A percentile compares a stretch with the other conserved stretches of the same genome.
Evolutionary conservation across 192 early-diverging fungal species (phyloP).

Genomic region (Backusella luteola): DNA sequence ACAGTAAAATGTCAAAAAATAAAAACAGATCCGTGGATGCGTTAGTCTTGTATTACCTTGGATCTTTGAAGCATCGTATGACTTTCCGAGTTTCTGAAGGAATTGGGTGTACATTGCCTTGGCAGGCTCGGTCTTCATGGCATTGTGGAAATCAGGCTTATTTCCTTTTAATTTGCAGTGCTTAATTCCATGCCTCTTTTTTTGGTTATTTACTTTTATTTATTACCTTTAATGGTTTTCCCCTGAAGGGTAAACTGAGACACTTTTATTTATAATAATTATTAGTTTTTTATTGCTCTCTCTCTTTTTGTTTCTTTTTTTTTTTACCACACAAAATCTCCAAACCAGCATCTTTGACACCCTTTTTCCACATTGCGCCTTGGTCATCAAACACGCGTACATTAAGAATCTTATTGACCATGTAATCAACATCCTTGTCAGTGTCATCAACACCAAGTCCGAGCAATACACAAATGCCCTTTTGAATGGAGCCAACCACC

Average conservation of each 20-base stretch:
- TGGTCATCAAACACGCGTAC: constrained; percentile 78
- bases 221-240: constrained; percentile 67
- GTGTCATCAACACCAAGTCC: constrained; percentile 71
- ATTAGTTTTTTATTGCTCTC: neutral
- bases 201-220: neutral
- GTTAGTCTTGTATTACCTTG: constrained; percentile 53
- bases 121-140: constrained; percentile 73
- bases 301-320: neutral
- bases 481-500: constrained; percentile 76
- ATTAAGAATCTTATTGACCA: constrained; percentile 80
- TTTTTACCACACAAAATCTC: constrained; percentile 76
- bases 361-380: constrained; percentile 76
- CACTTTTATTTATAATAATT: constrained; percentile 41
- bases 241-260: constrained; percentile 95
- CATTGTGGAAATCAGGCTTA: constrained; percentile 93
- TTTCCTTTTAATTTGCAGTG: constrained; percentile 34
- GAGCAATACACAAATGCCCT: constrained; percentile 76
- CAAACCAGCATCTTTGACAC: constrained; percentile 68
- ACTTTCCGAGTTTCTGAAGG: constrained; percentile 59
- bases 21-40: neutral
- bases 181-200: neutral
- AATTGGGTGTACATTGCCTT: constrained; percentile 76
- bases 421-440: constrained; percentile 77
- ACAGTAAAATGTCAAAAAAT: neutral
- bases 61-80: constrained; percentile 64